A percentile compares a stretch with the other conserved stretches of the same genome.
These are phyloP conservation scores for Neurospora cerealis DNA, from an alignment of 495 filamentous ascomycete species.

Conservation along the genomic window DNA sequence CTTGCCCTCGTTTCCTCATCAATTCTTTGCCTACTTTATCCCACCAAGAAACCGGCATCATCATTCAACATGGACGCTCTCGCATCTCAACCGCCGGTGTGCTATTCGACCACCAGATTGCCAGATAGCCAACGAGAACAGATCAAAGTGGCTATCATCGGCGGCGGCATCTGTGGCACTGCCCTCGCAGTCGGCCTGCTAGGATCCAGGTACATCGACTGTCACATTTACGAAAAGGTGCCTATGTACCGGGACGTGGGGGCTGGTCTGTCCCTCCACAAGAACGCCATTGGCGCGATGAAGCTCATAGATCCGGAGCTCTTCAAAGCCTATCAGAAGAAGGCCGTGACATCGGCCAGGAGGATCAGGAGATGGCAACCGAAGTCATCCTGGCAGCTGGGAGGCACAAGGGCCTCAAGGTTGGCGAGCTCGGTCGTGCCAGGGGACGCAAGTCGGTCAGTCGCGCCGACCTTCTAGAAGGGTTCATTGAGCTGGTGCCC, in stretches of 20 bases:
- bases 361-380: constrained; percentile 24
- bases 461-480: constrained; percentile 25
- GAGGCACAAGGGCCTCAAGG: constrained; percentile 15
- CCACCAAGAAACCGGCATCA: background rate
- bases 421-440: constrained; percentile 30
- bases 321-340: constrained; percentile 23
- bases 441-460: constrained; percentile 29
- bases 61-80: background rate
- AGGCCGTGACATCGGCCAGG: constrained; percentile 22
- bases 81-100: background rate
- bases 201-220: constrained; percentile 18
- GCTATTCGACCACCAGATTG: background rate
- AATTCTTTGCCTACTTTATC: background rate
- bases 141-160: constrained; percentile 25
- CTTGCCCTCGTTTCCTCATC: background rate
- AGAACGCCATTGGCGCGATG: constrained; percentile 30
- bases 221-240: constrained; percentile 25
- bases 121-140: background rate
- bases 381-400: constrained; percentile 27
- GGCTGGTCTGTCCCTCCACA: constrained; percentile 29
- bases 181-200: constrained; percentile 24
- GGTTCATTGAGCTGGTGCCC: constrained; percentile 21
- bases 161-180: constrained; percentile 27
- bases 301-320: constrained; percentile 23
- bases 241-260: constrained; percentile 23